Evolutionary conservation across 2,329 filamentous ascomycete genomes (phyloP).

Genomic region (Microsporum canis): DNA sequence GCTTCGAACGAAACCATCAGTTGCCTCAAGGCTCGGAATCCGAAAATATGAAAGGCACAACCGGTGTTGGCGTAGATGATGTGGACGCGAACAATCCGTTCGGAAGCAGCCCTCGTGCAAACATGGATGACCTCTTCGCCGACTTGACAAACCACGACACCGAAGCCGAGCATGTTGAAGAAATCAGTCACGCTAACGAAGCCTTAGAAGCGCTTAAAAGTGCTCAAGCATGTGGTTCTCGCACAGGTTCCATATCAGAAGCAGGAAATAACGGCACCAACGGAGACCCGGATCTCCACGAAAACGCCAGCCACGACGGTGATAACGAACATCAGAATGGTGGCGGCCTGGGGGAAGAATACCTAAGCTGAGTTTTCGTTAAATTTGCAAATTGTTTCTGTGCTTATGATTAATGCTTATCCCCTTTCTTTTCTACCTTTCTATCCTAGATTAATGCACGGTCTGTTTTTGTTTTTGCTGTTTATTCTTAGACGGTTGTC

Average conservation of each 20-base stretch:
- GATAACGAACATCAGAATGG: conserved; percentile 17
- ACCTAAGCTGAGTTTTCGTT: conserved; percentile 14
- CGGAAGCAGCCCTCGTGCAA: conserved; percentile 29
- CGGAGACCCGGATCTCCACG: conserved; percentile 16
- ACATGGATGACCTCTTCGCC: conserved; percentile 37
- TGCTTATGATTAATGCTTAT: conserved; percentile 4
- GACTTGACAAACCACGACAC: conserved; percentile 37
- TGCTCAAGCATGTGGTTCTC: conserved; percentile 28
- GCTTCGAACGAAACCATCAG: conserved; percentile 26
- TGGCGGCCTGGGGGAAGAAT: conserved; percentile 19
- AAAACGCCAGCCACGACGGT: conserved; percentile 16
- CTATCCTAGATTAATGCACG: conserved; percentile 1
- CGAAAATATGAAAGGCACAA: conserved; percentile 19
- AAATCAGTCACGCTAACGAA: conserved; percentile 39
- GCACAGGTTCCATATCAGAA: conserved; percentile 19
- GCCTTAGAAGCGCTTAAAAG: conserved; percentile 33
- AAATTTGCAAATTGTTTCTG: neutral
- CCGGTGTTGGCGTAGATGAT: conserved; percentile 22
- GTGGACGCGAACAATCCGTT: conserved; percentile 25
- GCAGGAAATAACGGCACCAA: conserved; percentile 15
- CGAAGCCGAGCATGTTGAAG: conserved; percentile 22
- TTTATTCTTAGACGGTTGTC: conserved; percentile 4
- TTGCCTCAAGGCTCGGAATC: conserved; percentile 12
- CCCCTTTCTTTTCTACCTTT: conserved; percentile 8
- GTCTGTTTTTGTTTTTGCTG: conserved; percentile 7